These are phyloP conservation scores for Termitomyces sp. DNA, from an alignment of 768 basidiomycete genomes.

Conservation along the genomic window DNA sequence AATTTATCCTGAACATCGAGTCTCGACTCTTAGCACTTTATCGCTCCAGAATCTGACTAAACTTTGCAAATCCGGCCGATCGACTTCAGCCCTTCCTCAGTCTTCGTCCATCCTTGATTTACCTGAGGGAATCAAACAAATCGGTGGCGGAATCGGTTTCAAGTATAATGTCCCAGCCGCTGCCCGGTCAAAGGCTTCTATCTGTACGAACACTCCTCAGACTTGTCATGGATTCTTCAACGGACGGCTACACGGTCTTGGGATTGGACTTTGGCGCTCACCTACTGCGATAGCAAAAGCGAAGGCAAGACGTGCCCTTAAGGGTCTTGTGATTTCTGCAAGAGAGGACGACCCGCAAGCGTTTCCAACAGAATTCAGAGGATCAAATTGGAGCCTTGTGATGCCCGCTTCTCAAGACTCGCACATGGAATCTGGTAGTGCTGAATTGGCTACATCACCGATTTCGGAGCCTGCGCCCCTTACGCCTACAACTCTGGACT, in stretches of 20 bases:
- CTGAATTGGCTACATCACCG: constrained; percentile 6
- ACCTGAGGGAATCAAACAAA: constrained; percentile 45
- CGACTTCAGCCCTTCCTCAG: constrained; percentile 27
- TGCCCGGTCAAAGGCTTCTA: constrained; percentile 22
- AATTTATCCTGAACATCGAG: constrained; percentile 24
- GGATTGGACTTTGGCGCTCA: constrained; percentile 16
- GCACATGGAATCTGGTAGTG: background rate
- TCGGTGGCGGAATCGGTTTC: constrained; percentile 54
- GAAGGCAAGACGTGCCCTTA: constrained; percentile 13
- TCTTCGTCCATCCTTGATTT: constrained; percentile 27
- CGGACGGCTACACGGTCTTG: constrained; percentile 11
- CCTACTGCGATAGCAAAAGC: constrained; percentile 14
- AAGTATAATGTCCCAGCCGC: constrained; percentile 36
- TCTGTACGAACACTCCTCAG: constrained; percentile 19
- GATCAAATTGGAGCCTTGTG: constrained; percentile 19
- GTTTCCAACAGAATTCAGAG: constrained; percentile 12
- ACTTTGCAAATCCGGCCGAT: constrained; percentile 36
- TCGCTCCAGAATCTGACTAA: constrained; percentile 34
- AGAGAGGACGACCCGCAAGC: background rate
- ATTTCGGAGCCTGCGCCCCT: constrained; percentile 8
- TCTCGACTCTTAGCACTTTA: constrained; percentile 31
- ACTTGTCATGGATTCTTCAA: constrained; percentile 20
- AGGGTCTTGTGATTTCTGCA: constrained; percentile 2
- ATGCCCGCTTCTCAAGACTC: constrained; percentile 7
- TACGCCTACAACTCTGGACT: constrained; percentile 10